Percentiles rank a stretch among this genome's conserved stretches.
Evolutionary conservation across 2,329 filamentous ascomycete genomes (phyloP).

Genomic region (Lecanicillium sp.): DNA sequence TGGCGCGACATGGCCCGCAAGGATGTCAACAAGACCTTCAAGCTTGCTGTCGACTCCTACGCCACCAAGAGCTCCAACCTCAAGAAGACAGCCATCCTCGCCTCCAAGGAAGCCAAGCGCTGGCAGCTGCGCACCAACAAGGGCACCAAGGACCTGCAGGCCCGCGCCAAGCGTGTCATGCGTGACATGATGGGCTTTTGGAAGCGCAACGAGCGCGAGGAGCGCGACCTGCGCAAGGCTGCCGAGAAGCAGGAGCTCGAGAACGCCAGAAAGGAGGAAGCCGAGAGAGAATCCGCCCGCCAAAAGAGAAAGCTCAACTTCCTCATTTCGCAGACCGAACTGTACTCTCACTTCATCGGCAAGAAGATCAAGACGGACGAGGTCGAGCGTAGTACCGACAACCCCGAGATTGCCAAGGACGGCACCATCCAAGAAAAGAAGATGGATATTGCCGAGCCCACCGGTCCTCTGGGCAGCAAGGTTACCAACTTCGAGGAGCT

Average conservation of each 20-base stretch:
- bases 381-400: conserved; percentile 83
- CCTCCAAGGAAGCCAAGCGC: conserved; percentile 92
- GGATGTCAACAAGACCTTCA: conserved; percentile 86
- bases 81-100: conserved; percentile 93
- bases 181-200: conserved; percentile 99
- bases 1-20: conserved; percentile 92
- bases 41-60: conserved; percentile 80
- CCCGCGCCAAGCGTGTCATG: conserved; percentile 95
- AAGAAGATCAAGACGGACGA: conserved; percentile 99
- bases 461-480: conserved; percentile 55
- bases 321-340: conserved; percentile 95
- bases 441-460: conserved; percentile 45
- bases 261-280: conserved; percentile 92
- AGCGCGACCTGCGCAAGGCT: conserved; percentile 87
- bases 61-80: conserved; percentile 88
- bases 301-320: conserved; percentile 99
- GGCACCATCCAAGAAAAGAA: conserved; percentile 35
- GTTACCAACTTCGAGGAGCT: conserved; percentile 93
- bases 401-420: conserved; percentile 60
- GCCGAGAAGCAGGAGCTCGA: conserved; percentile 95
- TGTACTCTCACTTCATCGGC: conserved; percentile 98
- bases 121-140: conserved; percentile 99
- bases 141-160: conserved; percentile 95
- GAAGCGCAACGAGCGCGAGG: conserved; percentile 97
- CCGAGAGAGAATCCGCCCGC: conserved; percentile 91